Base-by-base conservation (phyloP, 441 rosid species). In the Caryocar brasiliense region DNA sequence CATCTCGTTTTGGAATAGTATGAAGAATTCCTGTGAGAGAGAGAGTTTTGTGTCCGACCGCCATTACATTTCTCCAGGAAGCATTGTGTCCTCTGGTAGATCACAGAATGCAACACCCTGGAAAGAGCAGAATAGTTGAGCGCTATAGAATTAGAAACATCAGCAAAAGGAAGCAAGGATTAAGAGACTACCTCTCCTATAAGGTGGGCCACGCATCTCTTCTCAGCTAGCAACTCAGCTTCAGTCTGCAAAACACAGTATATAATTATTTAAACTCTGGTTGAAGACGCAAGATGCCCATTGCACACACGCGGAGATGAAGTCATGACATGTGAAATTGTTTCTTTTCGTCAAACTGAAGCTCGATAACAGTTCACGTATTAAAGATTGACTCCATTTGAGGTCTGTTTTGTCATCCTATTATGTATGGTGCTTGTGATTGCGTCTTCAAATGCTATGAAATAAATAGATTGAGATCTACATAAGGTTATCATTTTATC, bases 51-150 rank as follows among this genome's bases (percentile, higher is more conserved):
- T 29, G 14, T 36, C 19, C 25, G 30, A 28, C 3, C 2, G 7
- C 3, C 3, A 22, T 73, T 73, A 91, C 88, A 85, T 82, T 66
- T 91, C 98, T 33, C 98, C 98, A 0, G 98, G 98, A 74, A 91
- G 98, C 98, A 85, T 87, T 4, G 98, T 87, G 70, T 87, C 98
- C 69, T 79, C 96, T 0, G 91, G 88, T 47, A 91, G 81, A 74
- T 91, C 95, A 67, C 98, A 87, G 68, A 11, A 75, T 26, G 85
- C 98, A 36, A 81, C 26, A 33, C 98, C 98, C 98, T 91, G 83
- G 54, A 61, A 67, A 57, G 18, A 27, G 25, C 23, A 47, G 11
- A 44, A 62, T 12, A 22, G 32, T 37, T 32, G 27, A 33, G 32
- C n/a, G n/a, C 40, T 47, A 63, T 42, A 56, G 25, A 54, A 52